Percentiles rank a stretch among this genome's conserved stretches.
These are phyloP conservation scores for Ilex aquifolium DNA, from an alignment of 257 asterid genomes.

Conservation along the genomic window DNA sequence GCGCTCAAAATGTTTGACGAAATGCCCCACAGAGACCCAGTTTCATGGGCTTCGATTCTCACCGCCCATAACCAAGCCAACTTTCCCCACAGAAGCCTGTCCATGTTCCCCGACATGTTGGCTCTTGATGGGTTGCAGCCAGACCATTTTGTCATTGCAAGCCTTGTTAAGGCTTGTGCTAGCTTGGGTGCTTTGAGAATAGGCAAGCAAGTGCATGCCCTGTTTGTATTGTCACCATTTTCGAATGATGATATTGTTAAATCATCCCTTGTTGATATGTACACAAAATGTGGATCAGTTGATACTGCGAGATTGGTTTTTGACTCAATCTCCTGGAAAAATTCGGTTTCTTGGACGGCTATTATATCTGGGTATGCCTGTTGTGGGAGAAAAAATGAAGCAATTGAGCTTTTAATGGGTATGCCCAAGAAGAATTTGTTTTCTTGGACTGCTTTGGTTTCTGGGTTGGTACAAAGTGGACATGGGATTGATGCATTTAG, in stretches of 20 bases:
- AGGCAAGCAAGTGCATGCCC: conserved; percentile 69
- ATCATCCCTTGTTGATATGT: conserved; percentile 73
- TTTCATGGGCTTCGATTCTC: conserved; percentile 79
- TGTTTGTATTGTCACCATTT: conserved; percentile 41
- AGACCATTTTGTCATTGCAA: conserved; percentile 62
- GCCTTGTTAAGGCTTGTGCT: conserved; percentile 63
- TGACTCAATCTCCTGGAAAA: conserved; percentile 40
- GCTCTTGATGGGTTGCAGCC: conserved; percentile 36
- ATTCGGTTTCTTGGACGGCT: conserved; percentile 61
- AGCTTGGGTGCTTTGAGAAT: conserved; percentile 26
- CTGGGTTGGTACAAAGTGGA: conserved; percentile 67
- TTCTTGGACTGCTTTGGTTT: conserved; percentile 66
- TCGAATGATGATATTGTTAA: conserved; percentile 61
- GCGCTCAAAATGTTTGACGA: conserved; percentile 66
- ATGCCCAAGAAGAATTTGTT: conserved; percentile 38
- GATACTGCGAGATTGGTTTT: conserved; percentile 48
- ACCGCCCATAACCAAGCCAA: conserved; percentile 58
- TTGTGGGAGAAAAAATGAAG: conserved; percentile 56
- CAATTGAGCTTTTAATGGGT: conserved; percentile 28
- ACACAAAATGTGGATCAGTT: conserved; percentile 61
- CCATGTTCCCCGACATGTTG: conserved; percentile 30
- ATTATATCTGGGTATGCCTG: conserved; percentile 64
- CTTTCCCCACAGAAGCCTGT: conserved; percentile 29
- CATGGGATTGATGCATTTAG: conserved; percentile 37
- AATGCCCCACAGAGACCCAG: conserved; percentile 63